phyloP scores from a whole-genome alignment of 2,329 filamentous ascomycete genomes.

The Aspergillus nomiae region DNA sequence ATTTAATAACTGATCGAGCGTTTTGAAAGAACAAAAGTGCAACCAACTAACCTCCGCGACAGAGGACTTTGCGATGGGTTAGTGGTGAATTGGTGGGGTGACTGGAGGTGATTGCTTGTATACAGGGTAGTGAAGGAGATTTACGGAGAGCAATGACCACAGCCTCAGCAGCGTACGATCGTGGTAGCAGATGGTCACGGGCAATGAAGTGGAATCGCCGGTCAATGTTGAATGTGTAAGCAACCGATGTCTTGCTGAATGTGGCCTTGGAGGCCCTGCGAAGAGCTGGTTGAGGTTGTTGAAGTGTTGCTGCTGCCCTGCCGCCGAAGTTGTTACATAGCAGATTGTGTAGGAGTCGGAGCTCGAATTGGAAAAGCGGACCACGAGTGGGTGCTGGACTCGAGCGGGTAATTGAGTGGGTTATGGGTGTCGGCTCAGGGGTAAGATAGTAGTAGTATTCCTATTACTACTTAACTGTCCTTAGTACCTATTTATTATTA shows the following conservation, averaged over 20 bases:
- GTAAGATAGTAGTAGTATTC: background rate
- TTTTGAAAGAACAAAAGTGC: conserved; percentile 24
- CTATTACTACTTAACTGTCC: background rate
- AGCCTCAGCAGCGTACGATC: conserved; percentile 27
- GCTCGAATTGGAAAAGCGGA: conserved; percentile 17
- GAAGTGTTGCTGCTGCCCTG: conserved; percentile 30
- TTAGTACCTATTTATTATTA: background rate
- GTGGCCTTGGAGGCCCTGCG: background rate
- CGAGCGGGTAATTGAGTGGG: conserved; percentile 13
- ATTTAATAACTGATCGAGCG: conserved; percentile 24
- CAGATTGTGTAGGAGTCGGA: conserved; percentile 22
- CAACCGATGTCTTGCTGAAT: conserved; percentile 13
- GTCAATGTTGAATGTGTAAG: conserved; percentile 17
- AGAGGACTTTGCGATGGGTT: conserved; percentile 28
- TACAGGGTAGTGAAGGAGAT: conserved; percentile 33
- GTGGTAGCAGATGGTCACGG: conserved; percentile 37
- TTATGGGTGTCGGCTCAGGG: conserved; percentile 12
- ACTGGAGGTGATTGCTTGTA: conserved; percentile 28
- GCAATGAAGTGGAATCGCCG: conserved; percentile 39
- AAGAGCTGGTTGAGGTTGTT: conserved; percentile 19
- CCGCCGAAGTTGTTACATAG: conserved; percentile 39
- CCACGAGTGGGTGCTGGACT: conserved; percentile 18
- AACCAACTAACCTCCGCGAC: conserved; percentile 28
- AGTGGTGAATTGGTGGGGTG: conserved; percentile 22
- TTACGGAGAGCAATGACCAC: conserved; percentile 27